These are phyloP conservation scores for Vachellia pachyceras DNA, from an alignment of 306 rosid species.

Conservation along the genomic window DNA sequence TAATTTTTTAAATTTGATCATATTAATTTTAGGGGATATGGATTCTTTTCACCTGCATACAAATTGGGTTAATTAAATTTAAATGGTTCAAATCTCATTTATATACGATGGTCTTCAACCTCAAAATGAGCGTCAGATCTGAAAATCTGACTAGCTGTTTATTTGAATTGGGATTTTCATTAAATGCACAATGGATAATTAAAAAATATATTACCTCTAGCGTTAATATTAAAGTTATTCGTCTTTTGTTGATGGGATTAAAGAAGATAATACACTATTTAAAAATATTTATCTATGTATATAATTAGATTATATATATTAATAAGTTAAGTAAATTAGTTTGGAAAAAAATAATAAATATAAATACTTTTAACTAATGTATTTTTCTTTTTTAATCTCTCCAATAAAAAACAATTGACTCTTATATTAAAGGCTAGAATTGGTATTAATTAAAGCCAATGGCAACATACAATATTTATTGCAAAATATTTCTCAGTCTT, in stretches of 20 bases:
- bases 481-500: not conserved
- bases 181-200: not conserved
- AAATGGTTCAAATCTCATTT: not conserved
- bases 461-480: not conserved
- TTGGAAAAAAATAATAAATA: no score
- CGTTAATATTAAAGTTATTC: no score
- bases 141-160: not conserved
- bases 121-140: not conserved
- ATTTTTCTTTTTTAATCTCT: no score
- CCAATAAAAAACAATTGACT: no score
- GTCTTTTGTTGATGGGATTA: no score
- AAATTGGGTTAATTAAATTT: not conserved
- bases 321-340: no score
- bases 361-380: no score
- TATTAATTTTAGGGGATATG: not conserved
- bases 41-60: not conserved
- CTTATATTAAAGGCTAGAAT: no score
- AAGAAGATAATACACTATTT: no score
- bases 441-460: not conserved
- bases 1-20: not conserved
- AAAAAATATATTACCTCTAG: not conserved
- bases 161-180: not conserved
- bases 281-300: no score
- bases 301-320: no score
- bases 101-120: not conserved